Evolutionary conservation across 2,329 filamentous ascomycete species (phyloP).

Genomic region (Mycosphaerella sp.): DNA sequence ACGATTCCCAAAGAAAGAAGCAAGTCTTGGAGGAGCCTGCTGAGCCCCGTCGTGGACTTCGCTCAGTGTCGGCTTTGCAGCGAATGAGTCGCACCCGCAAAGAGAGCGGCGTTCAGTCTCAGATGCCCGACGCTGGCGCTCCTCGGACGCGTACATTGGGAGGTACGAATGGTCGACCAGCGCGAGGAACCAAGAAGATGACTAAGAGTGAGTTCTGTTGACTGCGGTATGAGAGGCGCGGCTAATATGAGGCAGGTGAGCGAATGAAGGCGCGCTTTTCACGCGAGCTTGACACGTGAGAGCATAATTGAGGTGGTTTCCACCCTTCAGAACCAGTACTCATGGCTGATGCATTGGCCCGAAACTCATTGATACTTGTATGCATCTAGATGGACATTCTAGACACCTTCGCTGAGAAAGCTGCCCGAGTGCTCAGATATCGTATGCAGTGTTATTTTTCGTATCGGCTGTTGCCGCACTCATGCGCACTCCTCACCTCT

Average conservation of each 20-base stretch:
- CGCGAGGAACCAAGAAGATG: slow-evolving; percentile 15
- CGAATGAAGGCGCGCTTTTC: slow-evolving; percentile 24
- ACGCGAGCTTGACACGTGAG: slow-evolving; percentile 20
- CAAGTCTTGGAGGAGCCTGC: background rate
- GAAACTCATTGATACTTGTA: background rate
- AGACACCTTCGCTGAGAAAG: background rate
- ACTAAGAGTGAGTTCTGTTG: slow-evolving; percentile 20
- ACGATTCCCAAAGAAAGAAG: slow-evolving; percentile 23
- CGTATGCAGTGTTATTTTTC: background rate
- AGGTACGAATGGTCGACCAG: slow-evolving; percentile 11
- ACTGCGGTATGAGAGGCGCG: slow-evolving; percentile 3
- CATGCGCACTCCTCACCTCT: background rate
- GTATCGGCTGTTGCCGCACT: background rate
- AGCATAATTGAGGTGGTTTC: background rate
- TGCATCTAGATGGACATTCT: background rate
- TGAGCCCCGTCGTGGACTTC: background rate
- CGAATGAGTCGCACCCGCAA: background rate
- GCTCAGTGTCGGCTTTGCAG: background rate
- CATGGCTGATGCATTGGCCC: background rate
- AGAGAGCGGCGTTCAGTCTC: background rate
- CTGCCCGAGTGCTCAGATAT: background rate
- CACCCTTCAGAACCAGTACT: background rate
- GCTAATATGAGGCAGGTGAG: slow-evolving; percentile 6
- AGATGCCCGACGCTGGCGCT: background rate
- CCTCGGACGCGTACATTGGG: slow-evolving; percentile 17